These are phyloP conservation scores for Cystobasidium onofrii DNA, from an alignment of 768 basidiomycete species.

Conservation along the genomic window DNA sequence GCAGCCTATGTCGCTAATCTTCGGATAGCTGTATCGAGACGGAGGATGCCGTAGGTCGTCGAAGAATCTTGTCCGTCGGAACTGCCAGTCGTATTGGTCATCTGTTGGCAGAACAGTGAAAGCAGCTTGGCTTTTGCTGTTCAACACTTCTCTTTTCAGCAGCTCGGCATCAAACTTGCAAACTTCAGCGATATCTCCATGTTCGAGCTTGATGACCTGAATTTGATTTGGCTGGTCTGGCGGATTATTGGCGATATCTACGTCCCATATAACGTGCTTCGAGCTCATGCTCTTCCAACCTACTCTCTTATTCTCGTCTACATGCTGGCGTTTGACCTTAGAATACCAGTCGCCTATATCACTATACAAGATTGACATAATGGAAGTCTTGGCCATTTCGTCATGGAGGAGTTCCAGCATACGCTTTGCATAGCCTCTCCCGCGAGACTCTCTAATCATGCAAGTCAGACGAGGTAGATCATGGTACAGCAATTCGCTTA, in stretches of 20 bases:
- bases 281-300: background rate
- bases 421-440: constrained; percentile 9
- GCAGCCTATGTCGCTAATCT: too few species aligned
- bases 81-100: background rate
- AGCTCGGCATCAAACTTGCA: background rate
- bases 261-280: background rate
- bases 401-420: constrained; percentile 3
- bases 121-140: background rate
- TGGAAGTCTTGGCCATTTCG: background rate
- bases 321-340: background rate
- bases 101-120: constrained; percentile 8
- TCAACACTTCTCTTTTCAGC: background rate
- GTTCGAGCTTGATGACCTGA: background rate
- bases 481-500: too few species aligned
- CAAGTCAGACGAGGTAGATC: background rate
- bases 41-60: background rate
- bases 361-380: background rate
- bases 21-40: too few species aligned
- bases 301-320: background rate
- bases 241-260: background rate
- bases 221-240: background rate
- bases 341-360: constrained; percentile 8
- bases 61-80: background rate
- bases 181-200: background rate
- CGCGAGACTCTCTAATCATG: background rate